Evolutionary conservation across 345 rosid species (phyloP).

Genomic region (Aurinia saxatilis): DNA sequence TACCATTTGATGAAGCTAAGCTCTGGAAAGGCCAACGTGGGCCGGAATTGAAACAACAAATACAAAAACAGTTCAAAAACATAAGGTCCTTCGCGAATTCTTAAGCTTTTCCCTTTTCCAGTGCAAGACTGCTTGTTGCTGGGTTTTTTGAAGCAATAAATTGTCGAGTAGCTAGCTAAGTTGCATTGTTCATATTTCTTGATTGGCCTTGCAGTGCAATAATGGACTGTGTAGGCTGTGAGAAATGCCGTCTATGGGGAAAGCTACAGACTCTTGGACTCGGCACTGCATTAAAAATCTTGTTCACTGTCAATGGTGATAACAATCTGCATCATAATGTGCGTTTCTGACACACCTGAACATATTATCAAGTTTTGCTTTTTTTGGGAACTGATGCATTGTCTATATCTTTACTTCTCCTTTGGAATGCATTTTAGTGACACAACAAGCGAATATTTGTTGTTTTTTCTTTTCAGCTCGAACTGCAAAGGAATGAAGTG

Average conservation of each 20-base stretch:
- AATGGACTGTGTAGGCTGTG: slow-evolving; percentile 98
- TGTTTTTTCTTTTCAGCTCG: slow-evolving; percentile 35
- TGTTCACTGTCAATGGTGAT: slow-evolving; percentile 72
- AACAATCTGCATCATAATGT: slow-evolving; percentile 43
- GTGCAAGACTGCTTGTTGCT: not conserved
- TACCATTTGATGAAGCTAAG: slow-evolving; percentile 96
- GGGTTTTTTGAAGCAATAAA: not conserved
- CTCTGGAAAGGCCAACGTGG: slow-evolving; percentile 94
- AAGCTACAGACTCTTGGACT: slow-evolving; percentile 96
- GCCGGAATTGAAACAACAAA: slow-evolving; percentile 77
- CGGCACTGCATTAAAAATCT: slow-evolving; percentile 87
- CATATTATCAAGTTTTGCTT: not conserved
- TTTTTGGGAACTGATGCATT: not conserved
- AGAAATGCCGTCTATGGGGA: slow-evolving; percentile 97
- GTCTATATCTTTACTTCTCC: not conserved
- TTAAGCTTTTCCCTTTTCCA: not conserved
- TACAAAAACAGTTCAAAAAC: slow-evolving; percentile 83
- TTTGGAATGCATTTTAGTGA: not conserved
- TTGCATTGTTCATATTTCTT: not conserved
- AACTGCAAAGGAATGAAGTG: slow-evolving; percentile 70
- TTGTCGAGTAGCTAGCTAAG: not conserved
- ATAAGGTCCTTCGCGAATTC: slow-evolving; percentile 52
- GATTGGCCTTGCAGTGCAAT: slow-evolving; percentile 52
- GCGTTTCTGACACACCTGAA: slow-evolving; percentile 25
- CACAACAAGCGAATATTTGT: not conserved